These are phyloP conservation scores for Phytophthora pinifolia DNA, from an alignment of 352 stramenopile genomes.

Conservation along the genomic window DNA sequence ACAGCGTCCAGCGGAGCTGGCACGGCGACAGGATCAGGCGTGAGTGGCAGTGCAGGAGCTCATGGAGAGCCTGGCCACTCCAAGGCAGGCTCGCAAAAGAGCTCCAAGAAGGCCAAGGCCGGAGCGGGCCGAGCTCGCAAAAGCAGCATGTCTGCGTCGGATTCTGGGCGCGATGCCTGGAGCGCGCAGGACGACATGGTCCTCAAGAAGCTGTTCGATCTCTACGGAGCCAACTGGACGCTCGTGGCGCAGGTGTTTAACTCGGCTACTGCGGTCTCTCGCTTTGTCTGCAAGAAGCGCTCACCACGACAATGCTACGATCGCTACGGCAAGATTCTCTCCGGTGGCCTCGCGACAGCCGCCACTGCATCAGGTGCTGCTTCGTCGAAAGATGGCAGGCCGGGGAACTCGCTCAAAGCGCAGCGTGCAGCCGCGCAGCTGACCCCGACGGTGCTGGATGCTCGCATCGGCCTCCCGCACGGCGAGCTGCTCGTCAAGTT, in stretches of 20 bases:
- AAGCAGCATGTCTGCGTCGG: constrained; percentile 53
- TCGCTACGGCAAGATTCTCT: constrained; percentile 85
- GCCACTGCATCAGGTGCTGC: constrained; percentile 4
- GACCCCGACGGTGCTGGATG: constrained; percentile 49
- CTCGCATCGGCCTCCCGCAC: constrained; percentile 58
- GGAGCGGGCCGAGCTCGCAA: constrained; percentile 44
- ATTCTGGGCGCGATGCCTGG: constrained; percentile 63
- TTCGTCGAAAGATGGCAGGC: constrained; percentile 47
- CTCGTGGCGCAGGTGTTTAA: constrained; percentile 87
- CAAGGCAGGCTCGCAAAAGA: constrained; percentile 24
- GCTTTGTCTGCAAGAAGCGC: constrained; percentile 73
- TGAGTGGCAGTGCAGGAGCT: constrained; percentile 14
- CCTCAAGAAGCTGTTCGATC: constrained; percentile 83
- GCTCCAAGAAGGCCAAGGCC: constrained; percentile 69
- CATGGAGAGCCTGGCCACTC: constrained; percentile 19
- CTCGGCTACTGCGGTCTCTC: constrained; percentile 64
- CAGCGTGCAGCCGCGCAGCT: constrained; percentile 43
- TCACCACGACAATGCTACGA: constrained; percentile 87
- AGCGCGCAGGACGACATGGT: constrained; percentile 73
- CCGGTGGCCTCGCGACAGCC: constrained; percentile 35
- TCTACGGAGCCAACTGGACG: constrained; percentile 88
- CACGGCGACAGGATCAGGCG: constrained; percentile 4
- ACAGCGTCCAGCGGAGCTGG: constrained; percentile 20
- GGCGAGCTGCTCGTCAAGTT: constrained; percentile 63
- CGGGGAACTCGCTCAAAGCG: constrained; percentile 36